Evolutionary conservation across 352 stramenopile species (phyloP), one percentile per base, ranked within the genome.

Genomic region (Plasmopara muralis): DNA sequence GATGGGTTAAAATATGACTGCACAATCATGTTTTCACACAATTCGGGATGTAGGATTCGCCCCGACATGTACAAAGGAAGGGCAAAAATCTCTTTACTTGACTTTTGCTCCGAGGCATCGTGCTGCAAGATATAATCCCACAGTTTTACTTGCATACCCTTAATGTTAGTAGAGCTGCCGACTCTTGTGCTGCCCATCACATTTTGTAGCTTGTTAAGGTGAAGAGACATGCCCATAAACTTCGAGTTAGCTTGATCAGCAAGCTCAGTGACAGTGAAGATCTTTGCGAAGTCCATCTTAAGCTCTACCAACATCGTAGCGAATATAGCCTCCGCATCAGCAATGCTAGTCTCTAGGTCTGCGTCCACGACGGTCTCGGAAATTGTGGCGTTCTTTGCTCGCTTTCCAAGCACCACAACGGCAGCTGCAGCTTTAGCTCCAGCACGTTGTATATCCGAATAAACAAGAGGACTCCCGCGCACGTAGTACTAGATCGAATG

Each of bases 241-340:
- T 91, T 93, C n/a, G 83, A 93, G 48, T 93, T 93, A 28, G 74
- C 76, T 54, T 89, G 78, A 44, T 93, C 77, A 0, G 77, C 65
- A 18, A 93, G 75, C 45, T 93, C 83, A 0, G 83, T 93, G 59
- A 93, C 80, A 5, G 83, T 91, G 43, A 93, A 93, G 37, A 91
- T 85, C 51, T 74, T 79, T 8, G 74, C 68, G 16, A 89, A 87
- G 54, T 93, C 75, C 80, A 93, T 90, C 55, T 93, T 91, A 31
- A 93, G 62, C 52, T 91, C 80, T 31, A 93, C 80, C 12, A 93
- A 61, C 81, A 93, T 90, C 14, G 83, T 91, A 20, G 71, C 73
- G 46, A 93, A 91, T 61, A 93, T 90, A 9, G 81, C 83, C 54
- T 93, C 80, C 0, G 80, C 72, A 52, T 93, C 83, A 28, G 76